phyloP scores from a whole-genome alignment of 257 asterid genomes.

The Solanum sejunctum region DNA sequence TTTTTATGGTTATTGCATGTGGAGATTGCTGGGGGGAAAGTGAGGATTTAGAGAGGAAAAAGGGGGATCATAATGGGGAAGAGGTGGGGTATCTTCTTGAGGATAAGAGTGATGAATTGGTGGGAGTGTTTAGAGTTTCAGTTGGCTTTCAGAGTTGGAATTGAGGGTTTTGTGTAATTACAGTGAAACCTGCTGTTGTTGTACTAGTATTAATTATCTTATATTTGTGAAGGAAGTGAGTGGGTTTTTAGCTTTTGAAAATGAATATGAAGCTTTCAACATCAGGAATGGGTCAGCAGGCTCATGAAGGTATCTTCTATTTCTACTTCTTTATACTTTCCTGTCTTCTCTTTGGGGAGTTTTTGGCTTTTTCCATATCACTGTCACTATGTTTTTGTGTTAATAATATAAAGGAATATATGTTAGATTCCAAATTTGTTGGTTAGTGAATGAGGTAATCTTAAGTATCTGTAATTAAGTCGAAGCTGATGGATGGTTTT shows the following conservation, averaged over 20 bases:
- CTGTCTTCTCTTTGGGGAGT: slow-evolving; percentile 4
- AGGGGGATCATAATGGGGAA: background rate
- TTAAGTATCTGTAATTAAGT: background rate
- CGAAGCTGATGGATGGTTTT: slow-evolving; percentile 17
- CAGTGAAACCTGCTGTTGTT: background rate
- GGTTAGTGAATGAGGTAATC: background rate
- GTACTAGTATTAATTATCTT: background rate
- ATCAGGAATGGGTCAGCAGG: slow-evolving; percentile 50
- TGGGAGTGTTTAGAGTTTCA: slow-evolving; percentile 13
- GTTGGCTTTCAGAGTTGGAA: slow-evolving; percentile 13
- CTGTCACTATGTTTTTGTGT: background rate
- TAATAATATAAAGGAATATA: background rate
- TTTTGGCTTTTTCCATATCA: slow-evolving; percentile 1
- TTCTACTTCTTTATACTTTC: slow-evolving; percentile 1
- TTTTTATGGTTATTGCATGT: background rate
- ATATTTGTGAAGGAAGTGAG: slow-evolving; percentile 6
- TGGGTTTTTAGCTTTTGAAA: background rate
- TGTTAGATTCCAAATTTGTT: background rate
- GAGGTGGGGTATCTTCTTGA: background rate
- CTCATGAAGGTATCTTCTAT: slow-evolving; percentile 31
- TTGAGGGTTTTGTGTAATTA: background rate
- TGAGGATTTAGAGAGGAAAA: too few species aligned
- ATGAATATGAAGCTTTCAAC: slow-evolving; percentile 45
- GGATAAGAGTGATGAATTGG: slow-evolving; percentile 4
- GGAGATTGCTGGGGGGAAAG: background rate